Conservation (phyloP, 1,284 basidiomycete species). For the Termitomyces sp. region DNA sequence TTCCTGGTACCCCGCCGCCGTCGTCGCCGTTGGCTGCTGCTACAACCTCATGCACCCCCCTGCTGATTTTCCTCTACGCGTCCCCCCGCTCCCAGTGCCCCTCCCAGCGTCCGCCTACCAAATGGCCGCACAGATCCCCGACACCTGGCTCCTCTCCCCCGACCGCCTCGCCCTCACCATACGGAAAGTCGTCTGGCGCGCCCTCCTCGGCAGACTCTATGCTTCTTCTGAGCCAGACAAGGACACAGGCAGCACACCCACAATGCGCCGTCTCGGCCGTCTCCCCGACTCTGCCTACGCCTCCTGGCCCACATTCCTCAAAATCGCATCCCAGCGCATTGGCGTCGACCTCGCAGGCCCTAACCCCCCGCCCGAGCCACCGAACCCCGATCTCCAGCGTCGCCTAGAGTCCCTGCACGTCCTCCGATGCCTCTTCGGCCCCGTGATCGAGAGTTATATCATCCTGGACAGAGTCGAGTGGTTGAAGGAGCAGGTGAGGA, state of each 20-base stretch:
- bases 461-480: slow-evolving; percentile 44
- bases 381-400: slow-evolving; percentile 23
- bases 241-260: slow-evolving; percentile 29
- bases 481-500: slow-evolving; percentile 33
- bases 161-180: slow-evolving; percentile 40
- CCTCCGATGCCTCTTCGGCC: slow-evolving; percentile 46
- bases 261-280: slow-evolving; percentile 42
- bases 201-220: slow-evolving; percentile 33
- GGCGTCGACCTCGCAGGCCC: slow-evolving; percentile 27
- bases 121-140: slow-evolving; percentile 48
- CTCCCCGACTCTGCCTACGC: slow-evolving; percentile 40
- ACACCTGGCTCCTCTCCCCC: slow-evolving; percentile 33
- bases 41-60: slow-evolving; percentile 36
- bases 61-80: slow-evolving; percentile 33
- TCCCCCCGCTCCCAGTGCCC: slow-evolving; percentile 9
- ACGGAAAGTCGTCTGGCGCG: slow-evolving; percentile 63
- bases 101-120: slow-evolving; percentile 44
- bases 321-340: slow-evolving; percentile 31
- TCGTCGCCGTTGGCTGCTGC: slow-evolving; percentile 39
- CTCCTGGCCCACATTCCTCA: slow-evolving; percentile 42
- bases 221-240: background rate
- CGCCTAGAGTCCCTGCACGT: slow-evolving; percentile 41
- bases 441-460: slow-evolving; percentile 44
- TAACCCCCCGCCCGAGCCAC: background rate
- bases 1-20: slow-evolving; percentile 27